Evolutionary conservation across 75 land plant genomes (phyloP), one percentile per base, ranked within the genome.

Genomic region (Azolla pinnata): DNA sequence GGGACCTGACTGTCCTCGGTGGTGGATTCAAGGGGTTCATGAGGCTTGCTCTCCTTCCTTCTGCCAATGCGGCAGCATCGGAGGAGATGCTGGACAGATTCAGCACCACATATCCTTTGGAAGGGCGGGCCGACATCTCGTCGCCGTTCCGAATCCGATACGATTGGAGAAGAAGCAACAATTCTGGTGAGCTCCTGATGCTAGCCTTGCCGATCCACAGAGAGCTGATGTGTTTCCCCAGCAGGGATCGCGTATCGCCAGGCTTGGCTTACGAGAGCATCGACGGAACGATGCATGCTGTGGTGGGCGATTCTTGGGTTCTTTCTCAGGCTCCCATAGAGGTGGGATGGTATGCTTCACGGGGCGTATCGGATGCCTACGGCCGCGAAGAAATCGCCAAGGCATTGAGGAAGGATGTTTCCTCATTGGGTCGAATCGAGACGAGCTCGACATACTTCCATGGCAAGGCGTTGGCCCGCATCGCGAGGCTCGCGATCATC

Each of bases 381-480:
- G 55, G 49, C 12, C 25, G 57, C 3, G 77, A 76, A 19, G 67
- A 59, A 10, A 31, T 84, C n/a, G 26, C 44, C 25, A 28, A 63
- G 2, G 82, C 84, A 0, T 68, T 88, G 10, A 12, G 30, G 9
- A 56, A 56, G 4, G 90, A 93, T 54, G 83, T 93, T 19, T 66
- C 49, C 27, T 47, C 44, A 12, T 62, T 92, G 31, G 31, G 29
- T n/a, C 35, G 42, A 33, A 76, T 88, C 0, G 7, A 63, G 1
- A 81, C 80, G 0, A 55, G 67, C 0, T 85, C 96, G 2, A 85
- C 84, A 1, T 93, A 88, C 49, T 88, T 83, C 55, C 81, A 83
- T 57, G 98, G 90, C 1, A 93, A 88, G 64, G 71, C 80, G 54
- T 29, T 88, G 19, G 96, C 96, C 1, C 67, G 96, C 17, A 90